Evolutionary conservation across 2,329 filamentous ascomycete species (phyloP).

Genomic region (Sclerotinia spermophila): DNA sequence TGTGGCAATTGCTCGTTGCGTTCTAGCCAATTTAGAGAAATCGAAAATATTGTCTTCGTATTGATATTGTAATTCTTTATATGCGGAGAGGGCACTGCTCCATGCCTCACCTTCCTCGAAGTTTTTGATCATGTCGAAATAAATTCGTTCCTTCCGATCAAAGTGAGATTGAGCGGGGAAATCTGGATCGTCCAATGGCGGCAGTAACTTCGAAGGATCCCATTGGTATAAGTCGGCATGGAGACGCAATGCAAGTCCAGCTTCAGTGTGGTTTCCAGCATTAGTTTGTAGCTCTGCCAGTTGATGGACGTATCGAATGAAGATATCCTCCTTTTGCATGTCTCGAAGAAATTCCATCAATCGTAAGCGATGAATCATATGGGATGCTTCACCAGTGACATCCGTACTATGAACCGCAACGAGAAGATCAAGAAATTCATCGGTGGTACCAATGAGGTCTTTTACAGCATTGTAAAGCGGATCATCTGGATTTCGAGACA

Average conservation of each 20-base stretch:
- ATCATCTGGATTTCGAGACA: slow-evolving; percentile 65
- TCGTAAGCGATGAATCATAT: slow-evolving; percentile 82
- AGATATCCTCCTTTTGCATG: slow-evolving; percentile 96
- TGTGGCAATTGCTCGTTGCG: slow-evolving; percentile 84
- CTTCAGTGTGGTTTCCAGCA: slow-evolving; percentile 77
- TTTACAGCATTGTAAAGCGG: slow-evolving; percentile 72
- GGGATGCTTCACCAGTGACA: slow-evolving; percentile 67
- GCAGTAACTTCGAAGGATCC: slow-evolving; percentile 67
- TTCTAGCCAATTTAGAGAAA: slow-evolving; percentile 84
- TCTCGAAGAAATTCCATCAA: slow-evolving; percentile 96
- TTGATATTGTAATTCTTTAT: slow-evolving; percentile 86
- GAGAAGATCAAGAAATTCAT: slow-evolving; percentile 86
- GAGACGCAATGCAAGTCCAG: slow-evolving; percentile 80
- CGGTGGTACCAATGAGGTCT: slow-evolving; percentile 76
- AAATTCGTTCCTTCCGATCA: slow-evolving; percentile 86
- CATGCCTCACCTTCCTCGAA: slow-evolving; percentile 94
- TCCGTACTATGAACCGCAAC: slow-evolving; percentile 83
- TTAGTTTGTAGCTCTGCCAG: slow-evolving; percentile 73
- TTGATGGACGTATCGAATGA: slow-evolving; percentile 93
- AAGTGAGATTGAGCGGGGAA: slow-evolving; percentile 83
- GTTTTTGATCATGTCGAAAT: slow-evolving; percentile 91
- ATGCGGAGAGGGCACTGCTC: slow-evolving; percentile 81
- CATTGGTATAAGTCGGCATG: slow-evolving; percentile 93
- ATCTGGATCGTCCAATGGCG: slow-evolving; percentile 66
- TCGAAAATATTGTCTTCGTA: slow-evolving; percentile 90